Conservation (phyloP, 129 eudicot species). For the Oenanthe sinensis region DNA sequence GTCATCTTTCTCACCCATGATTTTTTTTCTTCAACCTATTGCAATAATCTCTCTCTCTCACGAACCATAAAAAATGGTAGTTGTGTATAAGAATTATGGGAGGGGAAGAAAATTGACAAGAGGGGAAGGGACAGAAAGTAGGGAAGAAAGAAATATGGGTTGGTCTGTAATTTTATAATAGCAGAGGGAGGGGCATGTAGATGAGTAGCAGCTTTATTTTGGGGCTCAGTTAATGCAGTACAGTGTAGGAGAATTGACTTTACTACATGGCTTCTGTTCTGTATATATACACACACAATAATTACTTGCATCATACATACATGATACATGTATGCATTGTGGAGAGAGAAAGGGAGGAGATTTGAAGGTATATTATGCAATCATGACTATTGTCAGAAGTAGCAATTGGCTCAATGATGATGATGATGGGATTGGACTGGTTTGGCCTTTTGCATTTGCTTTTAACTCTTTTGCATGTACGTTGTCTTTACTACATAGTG, state of each 20-base stretch:
- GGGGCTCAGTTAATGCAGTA: constrained; percentile 19
- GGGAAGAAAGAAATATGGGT: constrained; percentile 19
- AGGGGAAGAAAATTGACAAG: constrained; percentile 9
- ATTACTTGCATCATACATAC: background rate
- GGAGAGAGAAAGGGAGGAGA: constrained; percentile 20
- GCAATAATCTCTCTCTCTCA: constrained; percentile 10
- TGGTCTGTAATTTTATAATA: constrained; percentile 14
- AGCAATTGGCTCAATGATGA: constrained; percentile 56
- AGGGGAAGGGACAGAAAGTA: constrained; percentile 37
- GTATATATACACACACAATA: background rate
- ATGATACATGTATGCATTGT: background rate
- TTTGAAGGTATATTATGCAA: constrained; percentile 34
- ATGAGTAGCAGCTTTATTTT: constrained; percentile 19
- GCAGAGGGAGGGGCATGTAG: background rate
- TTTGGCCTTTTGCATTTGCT: constrained; percentile 24
- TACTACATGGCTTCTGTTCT: constrained; percentile 23
- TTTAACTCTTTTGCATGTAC: constrained; percentile 4
- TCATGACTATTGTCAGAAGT: constrained; percentile 62
- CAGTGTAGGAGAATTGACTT: constrained; percentile 26
- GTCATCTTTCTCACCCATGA: constrained; percentile 47
- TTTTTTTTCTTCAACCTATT: background rate
- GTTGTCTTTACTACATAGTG: background rate
- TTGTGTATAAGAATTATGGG: background rate
- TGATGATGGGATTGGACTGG: constrained; percentile 60
- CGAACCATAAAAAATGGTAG: constrained; percentile 19